phyloP scores from a whole-genome alignment of 2,329 filamentous ascomycete species.

The Penicillium sp. region DNA sequence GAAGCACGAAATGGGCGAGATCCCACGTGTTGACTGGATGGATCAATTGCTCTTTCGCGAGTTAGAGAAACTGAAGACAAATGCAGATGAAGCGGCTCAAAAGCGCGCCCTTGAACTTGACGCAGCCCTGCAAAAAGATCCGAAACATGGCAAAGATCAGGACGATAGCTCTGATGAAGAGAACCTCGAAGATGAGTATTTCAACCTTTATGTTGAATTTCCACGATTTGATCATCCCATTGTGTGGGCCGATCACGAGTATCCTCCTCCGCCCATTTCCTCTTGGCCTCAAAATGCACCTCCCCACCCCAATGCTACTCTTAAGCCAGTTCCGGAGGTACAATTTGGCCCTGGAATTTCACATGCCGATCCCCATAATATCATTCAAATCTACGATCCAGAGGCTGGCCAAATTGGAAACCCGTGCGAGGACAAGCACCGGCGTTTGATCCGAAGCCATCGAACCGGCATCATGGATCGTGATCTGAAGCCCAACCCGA shows the following conservation, averaged over 20 bases:
- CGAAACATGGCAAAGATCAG: slow-evolving; percentile 38
- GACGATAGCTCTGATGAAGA: slow-evolving; percentile 40
- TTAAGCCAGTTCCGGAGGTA: slow-evolving; percentile 82
- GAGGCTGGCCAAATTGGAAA: slow-evolving; percentile 88
- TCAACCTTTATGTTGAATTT: slow-evolving; percentile 84
- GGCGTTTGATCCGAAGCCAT: slow-evolving; percentile 84
- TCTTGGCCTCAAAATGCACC: slow-evolving; percentile 64
- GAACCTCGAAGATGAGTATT: slow-evolving; percentile 59
- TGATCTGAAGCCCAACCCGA: slow-evolving; percentile 92
- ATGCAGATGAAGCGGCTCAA: slow-evolving; percentile 62
- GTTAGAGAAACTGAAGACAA: slow-evolving; percentile 72
- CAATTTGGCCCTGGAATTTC: slow-evolving; percentile 88
- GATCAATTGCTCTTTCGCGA: slow-evolving; percentile 91
- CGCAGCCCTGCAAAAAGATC: slow-evolving; percentile 15
- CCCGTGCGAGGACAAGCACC: slow-evolving; percentile 91
- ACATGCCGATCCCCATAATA: slow-evolving; percentile 54
- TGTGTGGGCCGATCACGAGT: slow-evolving; percentile 92
- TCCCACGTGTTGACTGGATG: slow-evolving; percentile 88
- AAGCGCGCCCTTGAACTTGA: slow-evolving; percentile 50
- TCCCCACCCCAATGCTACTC: slow-evolving; percentile 65
- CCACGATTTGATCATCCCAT: slow-evolving; percentile 94
- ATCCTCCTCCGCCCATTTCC: slow-evolving; percentile 79
- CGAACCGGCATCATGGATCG: slow-evolving; percentile 92
- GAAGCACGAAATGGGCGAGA: slow-evolving; percentile 97
- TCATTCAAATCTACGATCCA: slow-evolving; percentile 88